phyloP scores from a whole-genome alignment of 2,329 filamentous ascomycete species.

The Pseudocercospora pini-densiflorae region DNA sequence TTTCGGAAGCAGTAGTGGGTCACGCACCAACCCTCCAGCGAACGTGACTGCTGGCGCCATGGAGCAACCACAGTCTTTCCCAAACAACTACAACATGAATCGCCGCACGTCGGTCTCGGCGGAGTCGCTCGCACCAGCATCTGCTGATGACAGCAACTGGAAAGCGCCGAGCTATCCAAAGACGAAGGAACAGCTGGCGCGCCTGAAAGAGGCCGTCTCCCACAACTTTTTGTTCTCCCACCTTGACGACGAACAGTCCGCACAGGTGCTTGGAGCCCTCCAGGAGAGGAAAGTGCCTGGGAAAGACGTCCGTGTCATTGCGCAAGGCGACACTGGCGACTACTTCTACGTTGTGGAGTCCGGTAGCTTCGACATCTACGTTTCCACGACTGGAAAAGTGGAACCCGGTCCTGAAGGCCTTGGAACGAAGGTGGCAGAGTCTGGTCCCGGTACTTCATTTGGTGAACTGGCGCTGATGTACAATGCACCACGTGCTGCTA shows the following conservation, averaged over 20 bases:
- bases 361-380: slow-evolving; percentile 87
- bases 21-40: slow-evolving; percentile 41
- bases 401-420: slow-evolving; percentile 82
- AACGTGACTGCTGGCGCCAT: slow-evolving; percentile 52
- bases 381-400: slow-evolving; percentile 76
- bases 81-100: slow-evolving; percentile 90
- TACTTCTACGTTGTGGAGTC: slow-evolving; percentile 98
- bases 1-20: slow-evolving; percentile 30
- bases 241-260: slow-evolving; percentile 89
- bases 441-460: slow-evolving; percentile 89
- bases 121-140: slow-evolving; percentile 89
- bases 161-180: slow-evolving; percentile 84
- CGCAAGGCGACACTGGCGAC: slow-evolving; percentile 92
- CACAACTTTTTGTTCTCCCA: slow-evolving; percentile 94
- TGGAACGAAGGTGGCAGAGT: slow-evolving; percentile 79
- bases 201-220: slow-evolving; percentile 80
- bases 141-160: slow-evolving; percentile 86
- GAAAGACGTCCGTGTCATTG: slow-evolving; percentile 88
- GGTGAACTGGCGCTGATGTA: slow-evolving; percentile 98
- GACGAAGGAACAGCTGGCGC: slow-evolving; percentile 75
- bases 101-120: slow-evolving; percentile 96
- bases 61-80: slow-evolving; percentile 70
- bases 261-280: slow-evolving; percentile 84
- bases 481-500: slow-evolving; percentile 93
- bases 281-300: slow-evolving; percentile 95